Base-by-base conservation (phyloP, 2,329 filamentous ascomycete genomes). In the Talaromyces sp. region DNA sequence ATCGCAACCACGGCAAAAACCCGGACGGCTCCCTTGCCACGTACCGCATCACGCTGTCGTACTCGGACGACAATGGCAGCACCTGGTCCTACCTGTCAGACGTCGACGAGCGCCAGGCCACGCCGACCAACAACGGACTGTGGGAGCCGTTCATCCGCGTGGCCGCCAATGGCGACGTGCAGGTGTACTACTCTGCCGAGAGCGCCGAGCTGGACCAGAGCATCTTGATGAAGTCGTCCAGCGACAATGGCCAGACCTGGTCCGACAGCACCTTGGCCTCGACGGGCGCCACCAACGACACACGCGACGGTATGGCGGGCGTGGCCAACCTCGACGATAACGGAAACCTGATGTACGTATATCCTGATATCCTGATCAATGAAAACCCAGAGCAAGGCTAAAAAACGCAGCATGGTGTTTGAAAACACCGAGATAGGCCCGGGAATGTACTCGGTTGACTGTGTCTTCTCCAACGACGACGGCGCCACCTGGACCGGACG, bases 191-290 rank as follows among this genome's bases (percentile, higher is more conserved):
- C 10, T 41, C 53, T 55, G 32, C 53, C 26, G 53, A 55, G 38
- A 19, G 29, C 31, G 53, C 53, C 32, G 7, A 1, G 17, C 53
- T 55, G 53, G 53, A 55, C 53, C 53, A 55, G 53, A 17, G 24
- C 17, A 38, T 55, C 32, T 12, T 55, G 53, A 55, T 55, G 53
- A 55, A 55, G 29, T 35, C 53, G 29, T 55, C 32, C 53, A 29
- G 38, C 19, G 53, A 55, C 31, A 55, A 55, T 17, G 53, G 53
- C 53, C 53, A 55, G 14, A 55, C 53, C n/a, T 55, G 53, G 53
- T 32, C 31, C 31, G 50, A 53, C 26, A 53, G 50, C 26, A 29
- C 10, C 17, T 8, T 53, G 14, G 50, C 50, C 24, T 53, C 50
- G 31, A 53, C 50, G 7, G 50, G 50, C 24, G 50, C 50, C 50